Base-by-base conservation (phyloP, 2,329 filamentous ascomycete genomes). In the Fusarium sp. region DNA sequence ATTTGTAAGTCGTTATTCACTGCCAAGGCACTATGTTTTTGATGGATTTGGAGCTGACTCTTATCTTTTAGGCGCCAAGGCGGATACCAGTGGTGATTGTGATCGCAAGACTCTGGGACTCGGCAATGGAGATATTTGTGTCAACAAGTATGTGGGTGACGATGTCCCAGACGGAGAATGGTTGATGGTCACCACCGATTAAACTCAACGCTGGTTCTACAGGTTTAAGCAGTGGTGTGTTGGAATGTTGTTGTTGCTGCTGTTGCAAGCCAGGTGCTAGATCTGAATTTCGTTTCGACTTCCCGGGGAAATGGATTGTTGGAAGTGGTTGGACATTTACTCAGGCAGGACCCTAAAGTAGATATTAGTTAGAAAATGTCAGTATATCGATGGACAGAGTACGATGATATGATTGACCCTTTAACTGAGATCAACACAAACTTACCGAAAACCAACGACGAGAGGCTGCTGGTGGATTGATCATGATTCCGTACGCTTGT, bases 171-270 rank as follows among this genome's bases (percentile, higher is more conserved):
- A 63, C 15, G 59, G 59, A 5, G 23, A 31, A 1, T 63, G 59
- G 59, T n/a, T 50, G 6, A 51, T 54, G 48, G 59, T 63, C 18
- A 63, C 36, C 11, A 63, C 59, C 5, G 59, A 63, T 15, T 63
- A 54, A 59, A 10, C 14, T 35, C 3, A 35, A 14, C 2, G 8
- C 9, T 35, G 33, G 33, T 15, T 14, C 4, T 17, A 4, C 6
- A 33, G 15, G n/a, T 17, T 35, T 15, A 11, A 15, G 29, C n/a
- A n/a, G n/a, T n/a, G n/a, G n/a, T n/a, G n/a, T n/a, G 29, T 31
- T 13, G 5, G 29, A 4, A 31, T 3, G 8, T 3, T 8, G 29
- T 14, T 31, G 2, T 8, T 8, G 29, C 5, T 33, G 4, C 11
- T 33, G 13, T 33, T 6, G 29, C 29, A 31, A 31, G 13, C 11